Evolutionary conservation across 495 filamentous ascomycete genomes (phyloP), one percentile per base, ranked within the genome.

Genomic region (Penicillium paxilli): DNA sequence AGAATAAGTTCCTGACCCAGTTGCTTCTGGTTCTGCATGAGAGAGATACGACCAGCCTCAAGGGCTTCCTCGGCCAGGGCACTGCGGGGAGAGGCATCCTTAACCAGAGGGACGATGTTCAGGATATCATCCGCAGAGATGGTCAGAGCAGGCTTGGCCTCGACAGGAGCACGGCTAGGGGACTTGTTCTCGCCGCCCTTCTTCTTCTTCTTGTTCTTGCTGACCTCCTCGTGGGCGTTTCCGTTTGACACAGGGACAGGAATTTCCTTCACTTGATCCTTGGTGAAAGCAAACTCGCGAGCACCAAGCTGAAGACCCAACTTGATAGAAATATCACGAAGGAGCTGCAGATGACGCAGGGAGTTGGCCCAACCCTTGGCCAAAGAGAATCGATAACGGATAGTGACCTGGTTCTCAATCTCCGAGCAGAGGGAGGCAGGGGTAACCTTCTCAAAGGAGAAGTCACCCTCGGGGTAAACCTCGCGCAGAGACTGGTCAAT

Each of bases 1-100:
- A 98, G 78, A 32, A 99, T 83, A 46, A 99, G 83, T 68, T 98
- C 94, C 74, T 96, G 93, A 47, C 95, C 95, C 44, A 98, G 81
- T 69, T 96, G 93, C 75, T 92, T 92, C 74, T 98, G 89, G 65
- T 91, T 87, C 67, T 97, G 92, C 69, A 90, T 85, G 63, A 99
- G 86, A 33, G 92, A 96, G 63, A 97, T 92, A 32, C 92, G 88
- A 17, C 94, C 95, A 45, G 91, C 95, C 71, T 98, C 95, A 48
- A 98, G 75, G 22, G 95, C 92, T 68, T 99, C 95, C 69, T 98
- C 95, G 2, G 95, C 94, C 48, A 99, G 81, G 23, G 88, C 78
- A 63, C 92, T 96, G 61, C 85, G 82, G 32, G 92, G 91, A 51
- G 89, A 86, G 14, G 92, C 91, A 68, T 98, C 93, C 78, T 96